phyloP scores from a whole-genome alignment of 768 basidiomycete genomes.

The Rhodotorula taiwanensis region DNA sequence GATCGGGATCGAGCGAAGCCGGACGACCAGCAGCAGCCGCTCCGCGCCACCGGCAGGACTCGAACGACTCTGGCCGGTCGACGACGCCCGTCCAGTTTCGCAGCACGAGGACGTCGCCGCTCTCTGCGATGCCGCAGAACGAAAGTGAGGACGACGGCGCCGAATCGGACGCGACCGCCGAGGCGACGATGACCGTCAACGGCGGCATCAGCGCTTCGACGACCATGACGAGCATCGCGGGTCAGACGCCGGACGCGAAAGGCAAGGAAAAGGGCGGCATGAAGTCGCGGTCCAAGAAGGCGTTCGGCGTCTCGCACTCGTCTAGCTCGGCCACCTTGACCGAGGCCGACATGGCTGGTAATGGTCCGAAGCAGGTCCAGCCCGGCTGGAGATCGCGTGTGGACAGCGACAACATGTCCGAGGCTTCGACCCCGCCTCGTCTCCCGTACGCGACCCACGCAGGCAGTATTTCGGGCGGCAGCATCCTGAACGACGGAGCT shows the following conservation, averaged over 20 bases:
- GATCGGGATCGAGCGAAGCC: too few relatives aligned
- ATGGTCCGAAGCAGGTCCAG: constrained; percentile 8
- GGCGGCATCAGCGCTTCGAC: not conserved
- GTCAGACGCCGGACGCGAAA: not conserved
- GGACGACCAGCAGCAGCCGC: not conserved
- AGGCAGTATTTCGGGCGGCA: not conserved
- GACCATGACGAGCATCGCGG: constrained; percentile 12
- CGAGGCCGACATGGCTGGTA: constrained; percentile 16
- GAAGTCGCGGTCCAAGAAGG: constrained; percentile 32
- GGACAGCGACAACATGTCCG: constrained; percentile 7
- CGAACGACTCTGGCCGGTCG: constrained; percentile 23
- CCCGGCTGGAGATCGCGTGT: not conserved
- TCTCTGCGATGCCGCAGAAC: not conserved
- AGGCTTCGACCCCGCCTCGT: not conserved
- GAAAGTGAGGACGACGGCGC: constrained; percentile 12
- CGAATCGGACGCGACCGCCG: constrained; percentile 30
- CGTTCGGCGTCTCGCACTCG: constrained; percentile 18
- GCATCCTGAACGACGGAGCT: constrained; percentile 2
- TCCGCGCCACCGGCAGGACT: not conserved
- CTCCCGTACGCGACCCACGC: constrained; percentile 7
- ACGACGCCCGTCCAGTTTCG: constrained; percentile 11
- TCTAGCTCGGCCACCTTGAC: constrained; percentile 3
- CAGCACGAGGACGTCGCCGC: constrained; percentile 6
- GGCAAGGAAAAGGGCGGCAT: constrained; percentile 34
- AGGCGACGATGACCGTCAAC: constrained; percentile 16